Conservation (phyloP, 768 basidiomycete genomes). For the Mycena chlorophos region DNA sequence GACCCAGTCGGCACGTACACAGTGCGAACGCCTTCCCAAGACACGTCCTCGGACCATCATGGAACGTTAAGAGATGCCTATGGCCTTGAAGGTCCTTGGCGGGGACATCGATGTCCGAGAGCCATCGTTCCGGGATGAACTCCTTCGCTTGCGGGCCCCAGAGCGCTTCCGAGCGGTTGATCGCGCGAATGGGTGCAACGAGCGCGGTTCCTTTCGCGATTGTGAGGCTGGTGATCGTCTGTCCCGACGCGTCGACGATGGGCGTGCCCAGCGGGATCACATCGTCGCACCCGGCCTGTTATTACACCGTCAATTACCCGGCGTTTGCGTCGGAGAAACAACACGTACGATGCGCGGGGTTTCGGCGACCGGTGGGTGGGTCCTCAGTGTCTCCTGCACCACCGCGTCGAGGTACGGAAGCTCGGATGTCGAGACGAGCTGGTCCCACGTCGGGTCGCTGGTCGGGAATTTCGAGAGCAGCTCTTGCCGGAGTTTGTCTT, state of each 20-base stretch:
- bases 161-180: conserved; percentile 40
- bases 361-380: conserved; percentile 35
- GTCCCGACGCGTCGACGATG: conserved; percentile 26
- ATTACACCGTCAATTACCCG: not conserved
- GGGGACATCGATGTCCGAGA: conserved; percentile 28
- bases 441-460: conserved; percentile 37
- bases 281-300: conserved; percentile 39
- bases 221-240: conserved; percentile 30
- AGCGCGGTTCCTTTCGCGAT: conserved; percentile 42
- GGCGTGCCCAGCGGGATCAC: conserved; percentile 39
- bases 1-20: conserved; percentile 18
- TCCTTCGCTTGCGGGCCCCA: conserved; percentile 47
- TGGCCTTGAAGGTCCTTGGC: conserved; percentile 49
- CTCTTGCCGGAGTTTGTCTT: conserved; percentile 33
- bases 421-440: conserved; percentile 26
- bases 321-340: not conserved
- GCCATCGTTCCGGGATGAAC: conserved; percentile 48
- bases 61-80: conserved; percentile 51
- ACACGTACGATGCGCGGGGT: conserved; percentile 32
- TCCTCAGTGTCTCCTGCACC: conserved; percentile 38
- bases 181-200: conserved; percentile 35
- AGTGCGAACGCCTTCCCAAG: conserved; percentile 51
- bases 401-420: conserved; percentile 44
- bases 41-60: conserved; percentile 53
- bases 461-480: conserved; percentile 21